A percentile compares a stretch with the other conserved stretches of the same genome.
Evolutionary conservation across 2,329 filamentous ascomycete species (phyloP).

Genomic region (Knufia petricola): DNA sequence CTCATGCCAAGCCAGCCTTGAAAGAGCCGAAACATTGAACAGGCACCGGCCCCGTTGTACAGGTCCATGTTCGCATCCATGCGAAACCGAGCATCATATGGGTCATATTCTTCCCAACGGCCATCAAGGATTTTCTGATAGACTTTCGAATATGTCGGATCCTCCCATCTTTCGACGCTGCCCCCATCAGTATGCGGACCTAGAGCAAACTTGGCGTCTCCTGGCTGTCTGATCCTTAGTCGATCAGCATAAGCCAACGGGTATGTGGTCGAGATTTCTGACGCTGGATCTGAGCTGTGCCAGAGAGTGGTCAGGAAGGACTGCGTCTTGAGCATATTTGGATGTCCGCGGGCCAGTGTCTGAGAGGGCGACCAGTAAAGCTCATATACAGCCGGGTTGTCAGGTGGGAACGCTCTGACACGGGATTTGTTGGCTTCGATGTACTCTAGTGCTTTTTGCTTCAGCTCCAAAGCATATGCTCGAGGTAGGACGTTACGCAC

Average conservation of each 20-base stretch:
- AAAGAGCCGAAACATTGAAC: constrained; percentile 76
- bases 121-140: constrained; percentile 67
- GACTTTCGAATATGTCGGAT: constrained; percentile 58
- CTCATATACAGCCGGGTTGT: constrained; percentile 62
- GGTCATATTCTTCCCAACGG: constrained; percentile 69
- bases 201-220: constrained; percentile 60
- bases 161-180: constrained; percentile 66
- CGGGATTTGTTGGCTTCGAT: constrained; percentile 48
- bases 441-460: constrained; percentile 56
- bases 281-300: constrained; percentile 42
- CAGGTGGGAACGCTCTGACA: constrained; percentile 52
- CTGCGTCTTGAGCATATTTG: constrained; percentile 53
- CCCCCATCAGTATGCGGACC: constrained; percentile 67
- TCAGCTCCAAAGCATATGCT: constrained; percentile 54
- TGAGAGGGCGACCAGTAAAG: constrained; percentile 66
- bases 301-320: constrained; percentile 55
- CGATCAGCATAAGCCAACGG: constrained; percentile 62
- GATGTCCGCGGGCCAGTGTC: constrained; percentile 56
- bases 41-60: constrained; percentile 72
- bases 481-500: constrained; percentile 57
- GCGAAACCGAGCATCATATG: constrained; percentile 66
- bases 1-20: constrained; percentile 85
- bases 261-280: constrained; percentile 42
- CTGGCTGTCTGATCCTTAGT: constrained; percentile 61
- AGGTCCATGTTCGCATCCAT: constrained; percentile 61